Conservation (phyloP, 139 green algal genomes). For the Chlamydomonas applanata region DNA sequence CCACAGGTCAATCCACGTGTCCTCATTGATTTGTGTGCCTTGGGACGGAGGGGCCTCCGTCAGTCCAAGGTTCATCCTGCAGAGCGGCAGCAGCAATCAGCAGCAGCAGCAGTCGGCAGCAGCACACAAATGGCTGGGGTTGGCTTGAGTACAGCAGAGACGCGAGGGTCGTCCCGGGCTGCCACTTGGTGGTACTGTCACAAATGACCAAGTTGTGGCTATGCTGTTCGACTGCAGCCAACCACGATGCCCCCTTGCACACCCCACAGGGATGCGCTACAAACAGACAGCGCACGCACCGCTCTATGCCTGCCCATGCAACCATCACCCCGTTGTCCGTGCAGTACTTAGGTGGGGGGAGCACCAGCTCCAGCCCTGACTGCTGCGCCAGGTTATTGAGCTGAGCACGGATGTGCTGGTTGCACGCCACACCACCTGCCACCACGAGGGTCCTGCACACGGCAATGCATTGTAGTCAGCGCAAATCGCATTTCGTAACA, state of each 20-base stretch:
- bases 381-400: conserved; percentile 22
- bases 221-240: background rate
- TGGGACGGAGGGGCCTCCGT: conserved; percentile 25
- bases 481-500: too few relatives aligned
- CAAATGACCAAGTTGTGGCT: background rate
- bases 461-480: too few relatives aligned
- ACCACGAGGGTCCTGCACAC: conserved; percentile 85
- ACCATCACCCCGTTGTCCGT: conserved; percentile 99
- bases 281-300: conserved; percentile 24
- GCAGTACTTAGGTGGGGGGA: conserved; percentile 81
- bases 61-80: conserved; percentile 35
- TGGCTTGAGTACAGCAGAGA: too few relatives aligned
- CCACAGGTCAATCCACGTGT: conserved; percentile 78
- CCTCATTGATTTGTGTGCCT: conserved; percentile 12
- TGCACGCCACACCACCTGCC: conserved; percentile 91
- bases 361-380: conserved; percentile 36
- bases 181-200: too few relatives aligned
- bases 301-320: conserved; percentile 92
- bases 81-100: too few relatives aligned
- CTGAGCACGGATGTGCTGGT: conserved; percentile 68
- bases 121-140: too few relatives aligned
- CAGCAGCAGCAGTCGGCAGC: too few relatives aligned
- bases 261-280: background rate
- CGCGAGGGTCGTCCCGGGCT: too few relatives aligned
- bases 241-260: background rate